Percentiles rank a stretch among this genome's conserved stretches.
Evolutionary conservation across 345 rosid species (phyloP).

Genomic region (Melaleuca quinquenervia): DNA sequence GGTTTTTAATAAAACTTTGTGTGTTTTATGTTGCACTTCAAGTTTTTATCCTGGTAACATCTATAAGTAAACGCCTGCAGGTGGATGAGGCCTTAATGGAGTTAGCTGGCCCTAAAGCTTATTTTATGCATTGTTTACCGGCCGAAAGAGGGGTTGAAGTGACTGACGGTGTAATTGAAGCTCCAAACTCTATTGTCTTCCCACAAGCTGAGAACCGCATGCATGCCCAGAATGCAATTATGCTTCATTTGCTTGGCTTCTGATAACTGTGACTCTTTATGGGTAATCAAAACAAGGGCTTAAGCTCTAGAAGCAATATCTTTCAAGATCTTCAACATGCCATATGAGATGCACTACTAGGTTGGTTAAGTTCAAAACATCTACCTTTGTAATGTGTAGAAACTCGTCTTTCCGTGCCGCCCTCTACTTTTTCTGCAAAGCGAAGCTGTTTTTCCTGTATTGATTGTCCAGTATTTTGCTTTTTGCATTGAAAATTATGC

Average conservation of each 20-base stretch:
- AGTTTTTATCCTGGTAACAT: not conserved
- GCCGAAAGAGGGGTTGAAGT: conserved; percentile 95
- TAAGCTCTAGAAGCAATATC: not conserved
- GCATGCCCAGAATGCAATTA: conserved; percentile 90
- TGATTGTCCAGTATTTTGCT: not conserved
- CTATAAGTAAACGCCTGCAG: conserved; percentile 19
- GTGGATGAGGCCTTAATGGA: conserved; percentile 82
- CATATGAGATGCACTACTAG: not conserved
- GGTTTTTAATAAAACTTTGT: not conserved
- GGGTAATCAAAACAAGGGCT: not conserved
- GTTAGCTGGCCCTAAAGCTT: conserved; percentile 76
- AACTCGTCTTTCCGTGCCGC: not conserved
- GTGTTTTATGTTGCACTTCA: not conserved
- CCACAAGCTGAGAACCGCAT: conserved; percentile 94
- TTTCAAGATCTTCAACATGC: not conserved
- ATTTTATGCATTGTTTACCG: conserved; percentile 97
- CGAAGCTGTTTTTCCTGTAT: not conserved
- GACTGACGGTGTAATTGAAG: conserved; percentile 77
- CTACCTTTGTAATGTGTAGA: not conserved
- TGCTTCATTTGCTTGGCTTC: conserved; percentile 70
- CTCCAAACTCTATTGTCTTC: conserved; percentile 82
- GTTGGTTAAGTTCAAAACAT: not conserved
- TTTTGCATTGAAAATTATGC: not conserved
- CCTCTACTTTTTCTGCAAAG: not conserved
- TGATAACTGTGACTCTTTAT: not conserved